Evolutionary conservation across 305 asterid species (phyloP).

Genomic region (Fraxinus sp.): DNA sequence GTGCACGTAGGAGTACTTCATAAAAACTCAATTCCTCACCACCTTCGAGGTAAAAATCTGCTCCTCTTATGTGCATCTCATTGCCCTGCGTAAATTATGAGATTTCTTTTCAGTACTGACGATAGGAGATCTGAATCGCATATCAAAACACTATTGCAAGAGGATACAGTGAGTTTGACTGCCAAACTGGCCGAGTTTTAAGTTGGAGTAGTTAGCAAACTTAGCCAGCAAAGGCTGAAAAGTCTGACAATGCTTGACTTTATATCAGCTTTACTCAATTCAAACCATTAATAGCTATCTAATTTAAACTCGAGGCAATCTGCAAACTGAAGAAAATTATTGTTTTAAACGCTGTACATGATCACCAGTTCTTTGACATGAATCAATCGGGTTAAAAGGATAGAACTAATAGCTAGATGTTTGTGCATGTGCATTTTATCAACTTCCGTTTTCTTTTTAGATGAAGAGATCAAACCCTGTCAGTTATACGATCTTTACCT

Average conservation of each 20-base stretch:
- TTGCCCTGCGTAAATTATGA: conserved; percentile 55
- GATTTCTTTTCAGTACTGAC: neutral
- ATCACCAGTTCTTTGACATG: neutral
- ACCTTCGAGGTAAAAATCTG: conserved; percentile 58
- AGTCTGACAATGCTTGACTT: neutral
- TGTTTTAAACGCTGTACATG: neutral
- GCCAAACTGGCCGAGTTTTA: neutral
- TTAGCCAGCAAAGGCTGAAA: neutral
- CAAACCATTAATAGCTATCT: neutral
- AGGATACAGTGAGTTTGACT: neutral
- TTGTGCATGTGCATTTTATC: neutral
- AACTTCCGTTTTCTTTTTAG: neutral
- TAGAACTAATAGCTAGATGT: neutral
- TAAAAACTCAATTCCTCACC: conserved; percentile 81
- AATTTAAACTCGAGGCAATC: neutral
- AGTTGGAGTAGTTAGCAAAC: neutral
- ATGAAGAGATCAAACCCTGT: neutral
- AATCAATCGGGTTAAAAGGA: neutral
- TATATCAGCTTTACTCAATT: neutral
- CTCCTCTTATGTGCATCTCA: conserved; percentile 87
- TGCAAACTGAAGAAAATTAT: neutral
- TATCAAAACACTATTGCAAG: neutral
- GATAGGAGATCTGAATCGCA: neutral
- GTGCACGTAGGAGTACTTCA: conserved; percentile 71
- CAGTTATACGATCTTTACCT: neutral